These are phyloP conservation scores for Tuber borchii DNA, from an alignment of 495 filamentous ascomycete species.

Conservation along the genomic window DNA sequence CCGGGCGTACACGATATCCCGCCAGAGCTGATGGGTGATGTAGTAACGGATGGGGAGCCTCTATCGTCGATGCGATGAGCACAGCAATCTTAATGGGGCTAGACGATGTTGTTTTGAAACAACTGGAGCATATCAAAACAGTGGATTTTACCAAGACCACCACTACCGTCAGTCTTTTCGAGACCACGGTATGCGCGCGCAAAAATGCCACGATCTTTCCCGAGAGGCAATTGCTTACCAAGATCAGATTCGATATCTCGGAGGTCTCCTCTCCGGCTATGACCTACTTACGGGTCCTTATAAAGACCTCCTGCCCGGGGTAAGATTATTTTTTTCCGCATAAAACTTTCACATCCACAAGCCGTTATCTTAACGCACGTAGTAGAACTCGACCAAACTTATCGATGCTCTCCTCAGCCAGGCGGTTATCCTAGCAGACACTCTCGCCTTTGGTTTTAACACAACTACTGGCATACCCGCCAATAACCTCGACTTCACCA, in stretches of 20 bases:
- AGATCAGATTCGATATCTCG: constrained; percentile 66
- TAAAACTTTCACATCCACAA: neutral
- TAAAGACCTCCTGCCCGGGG: constrained; percentile 46
- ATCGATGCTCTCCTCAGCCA: constrained; percentile 54
- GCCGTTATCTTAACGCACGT: constrained; percentile 9
- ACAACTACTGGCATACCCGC: constrained; percentile 69
- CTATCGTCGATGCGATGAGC: constrained; percentile 72
- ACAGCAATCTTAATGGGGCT: constrained; percentile 75
- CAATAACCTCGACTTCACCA: constrained; percentile 61
- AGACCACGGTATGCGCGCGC: constrained; percentile 55
- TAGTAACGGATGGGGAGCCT: constrained; percentile 84
- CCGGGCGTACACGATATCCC: constrained; percentile 7
- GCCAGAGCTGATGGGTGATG: constrained; percentile 7
- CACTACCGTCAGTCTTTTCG: constrained; percentile 65
- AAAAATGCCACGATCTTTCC: neutral
- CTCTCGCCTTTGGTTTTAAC: constrained; percentile 69
- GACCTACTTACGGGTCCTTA: constrained; percentile 71
- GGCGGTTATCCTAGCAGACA: constrained; percentile 61
- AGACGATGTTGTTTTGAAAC: constrained; percentile 58
- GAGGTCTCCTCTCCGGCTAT: constrained; percentile 71
- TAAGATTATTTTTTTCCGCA: constrained; percentile 23
- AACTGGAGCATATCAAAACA: constrained; percentile 59
- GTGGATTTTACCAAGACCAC: constrained; percentile 63
- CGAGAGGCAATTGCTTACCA: neutral
- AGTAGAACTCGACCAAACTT: constrained; percentile 43